Evolutionary conservation across 1,284 basidiomycete species (phyloP), one percentile per base, ranked within the genome.

Genomic region (Cerioporus squamosus): DNA sequence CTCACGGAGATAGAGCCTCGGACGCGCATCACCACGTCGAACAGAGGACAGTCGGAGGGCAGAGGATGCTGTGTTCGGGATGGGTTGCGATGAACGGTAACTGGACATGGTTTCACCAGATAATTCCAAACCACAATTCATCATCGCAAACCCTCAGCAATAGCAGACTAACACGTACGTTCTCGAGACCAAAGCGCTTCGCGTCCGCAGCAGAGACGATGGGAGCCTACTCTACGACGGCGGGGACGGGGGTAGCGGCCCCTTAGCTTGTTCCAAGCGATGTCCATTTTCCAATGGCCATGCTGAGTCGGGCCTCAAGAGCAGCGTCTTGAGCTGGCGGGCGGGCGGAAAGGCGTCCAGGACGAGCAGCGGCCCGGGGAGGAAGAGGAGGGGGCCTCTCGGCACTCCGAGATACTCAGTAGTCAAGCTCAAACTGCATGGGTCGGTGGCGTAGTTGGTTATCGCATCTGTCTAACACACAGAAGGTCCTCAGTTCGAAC

Each of bases 131-230:
- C 88, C 91, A 66, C 45, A 45, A 23, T 29, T 43, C n/a, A 55
- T 57, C 33, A 60, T 43, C 57, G 50, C 48, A 40, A 43, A n/a
- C 5, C 58, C 51, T 44, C 59, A 29, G 10, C 8, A 12, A 24
- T 51, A 22, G 46, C 65, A 20, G 43, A 9, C 26, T 44, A 10
- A 51, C 10, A 55, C 93, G 72, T 74, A 95, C 94, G 76, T 97
- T 97, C 82, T 96, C 95, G 52, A 97, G 80, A 20, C 95, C 95
- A 81, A 95, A 96, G 70, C 85, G 87, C 79, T 93, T 93, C 60
- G 82, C 82, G 74, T 91, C 89, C 59, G 90, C 84, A 23, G 83
- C 78, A 47, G 78, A 77, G 62, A 79, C 54, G 45, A 68, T 65
- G 53, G 67, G 68, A 18, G 64, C 60, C 39, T 59, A 61, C 20